Evolutionary conservation across 305 asterid genomes (phyloP).

Genomic region (Plantago coronopus): DNA sequence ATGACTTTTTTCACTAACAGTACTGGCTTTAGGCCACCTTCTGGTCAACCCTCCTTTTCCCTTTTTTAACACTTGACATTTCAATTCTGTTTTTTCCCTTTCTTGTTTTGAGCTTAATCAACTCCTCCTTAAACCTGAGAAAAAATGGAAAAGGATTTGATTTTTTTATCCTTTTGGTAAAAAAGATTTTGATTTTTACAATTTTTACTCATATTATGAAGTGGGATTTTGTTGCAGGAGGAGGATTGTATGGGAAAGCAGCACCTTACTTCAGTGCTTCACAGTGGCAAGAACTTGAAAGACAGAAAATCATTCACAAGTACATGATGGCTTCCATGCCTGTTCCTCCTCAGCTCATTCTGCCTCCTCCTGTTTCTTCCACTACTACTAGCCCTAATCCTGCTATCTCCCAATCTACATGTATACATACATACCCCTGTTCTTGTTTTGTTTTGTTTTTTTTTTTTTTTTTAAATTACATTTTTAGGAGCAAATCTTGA

Average conservation of each 20-base stretch:
- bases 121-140: background rate
- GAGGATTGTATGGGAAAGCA: constrained; percentile 29
- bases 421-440: constrained; percentile 18
- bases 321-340: constrained; percentile 50
- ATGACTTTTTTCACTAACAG: constrained; percentile 14
- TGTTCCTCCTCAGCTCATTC: constrained; percentile 59
- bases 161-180: too few relatives aligned
- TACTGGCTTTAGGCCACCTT: constrained; percentile 12
- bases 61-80: background rate
- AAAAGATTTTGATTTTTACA: too few relatives aligned
- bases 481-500: too few relatives aligned
- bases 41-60: constrained; percentile 21
- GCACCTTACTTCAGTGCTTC: constrained; percentile 40
- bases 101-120: background rate
- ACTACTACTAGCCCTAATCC: constrained; percentile 14
- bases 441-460: background rate
- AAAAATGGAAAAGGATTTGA: constrained; percentile 3
- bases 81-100: background rate
- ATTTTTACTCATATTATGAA: too few relatives aligned
- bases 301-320: constrained; percentile 54
- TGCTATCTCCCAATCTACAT: constrained; percentile 37
- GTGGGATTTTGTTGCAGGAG: constrained; percentile 9
- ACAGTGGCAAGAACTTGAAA: constrained; percentile 68
- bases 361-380: constrained; percentile 20
- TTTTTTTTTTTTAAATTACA: background rate